Evolutionary conservation across 805 yeast genomes (phyloP), one percentile per base, ranked within the genome.

Genomic region (Candida maltosa): DNA sequence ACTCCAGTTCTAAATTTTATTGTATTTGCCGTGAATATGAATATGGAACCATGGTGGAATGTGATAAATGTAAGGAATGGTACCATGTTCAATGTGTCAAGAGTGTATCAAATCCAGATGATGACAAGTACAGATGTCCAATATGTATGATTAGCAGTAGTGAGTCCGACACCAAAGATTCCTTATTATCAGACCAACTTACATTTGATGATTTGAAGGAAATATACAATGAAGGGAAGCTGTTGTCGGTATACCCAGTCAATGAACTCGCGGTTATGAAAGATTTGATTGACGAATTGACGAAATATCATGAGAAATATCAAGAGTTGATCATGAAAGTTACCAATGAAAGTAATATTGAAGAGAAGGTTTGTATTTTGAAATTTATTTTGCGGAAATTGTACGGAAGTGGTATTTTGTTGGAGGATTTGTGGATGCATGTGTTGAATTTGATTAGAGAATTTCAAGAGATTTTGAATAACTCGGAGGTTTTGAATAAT

Each of bases 41-140:
- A 45, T 70, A 45, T 73, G 84, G 54, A 5, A 69, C 74, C 0
- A 81, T 81, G 85, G 75, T 80, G 29, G 83, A 76, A 39, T 83
- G 89, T 58, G 88, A 81, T 42, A 57, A 54, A 12, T 83, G 91
- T 53, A 65, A 71, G 35, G 87, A 81, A 47, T 81, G 88, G 88
- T 83, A 75, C 48, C 89, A 83, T 50, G 69, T 73, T 30, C 57
- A 56, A 11, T 83, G 89, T 54, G 62, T 82, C 29, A 70, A 69
- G 10, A 52, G 46, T 12, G 26, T 21, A 9, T 29, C 35, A 12
- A 29, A 28, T 25, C 31, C 26, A 9, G 54, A 51, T 22, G 52
- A 47, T 16, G 64, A 55, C 2, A 44, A 35, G 20, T 62, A 54
- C 31, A 35, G 41, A 1, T 60, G 67, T 42, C 65, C 67, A 5